Conservation (phyloP, 352 stramenopile genomes). For the Thalassiosira mediterranea region DNA sequence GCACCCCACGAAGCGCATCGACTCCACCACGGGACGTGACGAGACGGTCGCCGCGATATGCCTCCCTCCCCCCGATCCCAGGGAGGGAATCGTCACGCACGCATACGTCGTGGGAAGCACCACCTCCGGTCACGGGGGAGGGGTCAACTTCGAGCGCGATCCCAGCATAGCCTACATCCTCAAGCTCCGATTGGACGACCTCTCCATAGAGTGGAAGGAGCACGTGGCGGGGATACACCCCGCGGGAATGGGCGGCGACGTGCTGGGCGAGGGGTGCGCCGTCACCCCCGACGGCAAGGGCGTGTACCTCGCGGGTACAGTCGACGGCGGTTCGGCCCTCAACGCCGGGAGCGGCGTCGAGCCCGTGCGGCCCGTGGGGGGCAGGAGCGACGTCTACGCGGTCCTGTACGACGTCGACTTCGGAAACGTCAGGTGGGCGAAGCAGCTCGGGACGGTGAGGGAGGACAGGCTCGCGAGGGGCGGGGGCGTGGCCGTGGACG, state of each 20-base stretch:
- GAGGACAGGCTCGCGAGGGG: constrained; percentile 42
- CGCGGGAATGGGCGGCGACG: constrained; percentile 23
- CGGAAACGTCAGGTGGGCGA: constrained; percentile 41
- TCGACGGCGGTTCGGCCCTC: constrained; percentile 35
- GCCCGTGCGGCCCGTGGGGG: constrained; percentile 29
- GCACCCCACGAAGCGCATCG: constrained; percentile 44
- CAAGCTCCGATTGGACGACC: constrained; percentile 40
- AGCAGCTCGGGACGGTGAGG: constrained; percentile 39
- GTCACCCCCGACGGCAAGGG: constrained; percentile 35
- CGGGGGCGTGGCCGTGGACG: constrained; percentile 35
- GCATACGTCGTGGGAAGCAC: constrained; percentile 40
- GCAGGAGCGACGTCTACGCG: constrained; percentile 36
- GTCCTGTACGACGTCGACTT: constrained; percentile 45
- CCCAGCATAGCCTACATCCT: constrained; percentile 44
- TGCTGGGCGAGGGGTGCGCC: constrained; percentile 41
- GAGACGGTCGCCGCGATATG: constrained; percentile 45
- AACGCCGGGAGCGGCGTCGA: constrained; percentile 23
- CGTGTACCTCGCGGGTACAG: constrained; percentile 42
- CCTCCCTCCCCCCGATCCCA: constrained; percentile 33
- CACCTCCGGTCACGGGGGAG: constrained; percentile 9
- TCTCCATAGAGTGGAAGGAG: constrained; percentile 45
- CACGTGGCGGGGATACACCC: constrained; percentile 33
- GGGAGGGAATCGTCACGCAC: constrained; percentile 29
- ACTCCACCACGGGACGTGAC: constrained; percentile 44
- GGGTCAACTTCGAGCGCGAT: too few species aligned